Evolutionary conservation across 768 basidiomycete genomes (phyloP).

Genomic region (Leucosporidium creatinivorum): DNA sequence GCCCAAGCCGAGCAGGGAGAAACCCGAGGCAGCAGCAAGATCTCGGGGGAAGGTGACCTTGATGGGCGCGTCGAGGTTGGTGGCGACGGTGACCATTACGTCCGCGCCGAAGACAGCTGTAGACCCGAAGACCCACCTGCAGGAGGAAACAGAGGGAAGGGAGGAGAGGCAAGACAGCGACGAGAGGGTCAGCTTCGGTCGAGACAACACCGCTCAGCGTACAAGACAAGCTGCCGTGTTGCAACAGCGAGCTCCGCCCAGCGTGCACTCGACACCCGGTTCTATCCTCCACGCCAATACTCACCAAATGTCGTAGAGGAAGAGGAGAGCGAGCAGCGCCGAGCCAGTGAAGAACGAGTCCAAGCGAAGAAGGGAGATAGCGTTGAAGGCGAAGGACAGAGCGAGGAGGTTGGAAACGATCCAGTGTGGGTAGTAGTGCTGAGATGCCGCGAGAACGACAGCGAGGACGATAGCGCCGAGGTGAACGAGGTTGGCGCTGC

Average conservation of each 20-base stretch:
- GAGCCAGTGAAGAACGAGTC: conserved; percentile 85
- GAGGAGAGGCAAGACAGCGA: too few relatives aligned
- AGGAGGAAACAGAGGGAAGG: not conserved
- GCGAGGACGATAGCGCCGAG: conserved; percentile 47
- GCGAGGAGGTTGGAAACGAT: conserved; percentile 67
- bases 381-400: conserved; percentile 72
- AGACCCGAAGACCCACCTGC: conserved; percentile 62
- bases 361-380: conserved; percentile 67
- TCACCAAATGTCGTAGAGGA: conserved; percentile 93
- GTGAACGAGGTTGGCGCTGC: not conserved
- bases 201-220: too few relatives aligned
- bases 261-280: too few relatives aligned
- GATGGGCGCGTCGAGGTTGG: conserved; percentile 80
- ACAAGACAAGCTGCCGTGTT: too few relatives aligned
- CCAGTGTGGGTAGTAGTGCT: conserved; percentile 58
- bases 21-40: conserved; percentile 52
- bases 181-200: too few relatives aligned
- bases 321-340: conserved; percentile 67
- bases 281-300: not conserved
- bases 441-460: conserved; percentile 41
- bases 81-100: conserved; percentile 83
- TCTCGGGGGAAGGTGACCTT: conserved; percentile 84
- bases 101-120: conserved; percentile 39
- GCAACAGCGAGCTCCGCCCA: too few relatives aligned
- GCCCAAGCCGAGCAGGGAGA: conserved; percentile 85